phyloP scores from a whole-genome alignment of 2,329 filamentous ascomycete species.

The Verticillium alfalfae region DNA sequence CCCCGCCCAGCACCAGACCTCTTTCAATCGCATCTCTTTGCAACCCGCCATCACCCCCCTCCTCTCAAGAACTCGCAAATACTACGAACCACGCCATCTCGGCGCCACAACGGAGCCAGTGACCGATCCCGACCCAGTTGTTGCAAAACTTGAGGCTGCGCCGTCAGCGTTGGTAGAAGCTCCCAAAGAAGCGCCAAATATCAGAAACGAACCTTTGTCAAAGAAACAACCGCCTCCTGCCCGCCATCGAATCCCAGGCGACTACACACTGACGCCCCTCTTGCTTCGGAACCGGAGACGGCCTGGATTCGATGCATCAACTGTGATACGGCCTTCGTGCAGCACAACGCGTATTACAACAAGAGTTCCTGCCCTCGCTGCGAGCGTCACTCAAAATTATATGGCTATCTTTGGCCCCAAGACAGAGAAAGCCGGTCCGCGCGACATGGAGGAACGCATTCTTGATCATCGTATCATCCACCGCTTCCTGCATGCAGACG shows the following conservation, averaged over 20 bases:
- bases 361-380: conserved; percentile 83
- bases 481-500: conserved; percentile 69
- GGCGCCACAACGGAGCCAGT: background rate
- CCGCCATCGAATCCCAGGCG: conserved; percentile 55
- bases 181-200: conserved; percentile 25
- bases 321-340: conserved; percentile 78
- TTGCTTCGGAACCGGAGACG: conserved; percentile 70
- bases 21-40: conserved; percentile 26
- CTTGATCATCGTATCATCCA: conserved; percentile 85
- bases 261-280: conserved; percentile 76
- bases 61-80: conserved; percentile 1
- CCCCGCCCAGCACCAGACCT: conserved; percentile 1
- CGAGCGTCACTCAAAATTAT: conserved; percentile 91
- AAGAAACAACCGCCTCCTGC: conserved; percentile 25
- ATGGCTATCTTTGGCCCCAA: conserved; percentile 97
- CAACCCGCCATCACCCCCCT: conserved; percentile 16
- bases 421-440: conserved; percentile 71
- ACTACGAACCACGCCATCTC: background rate
- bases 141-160: conserved; percentile 2
- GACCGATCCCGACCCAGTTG: background rate
- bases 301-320: conserved; percentile 88
- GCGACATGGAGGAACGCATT: conserved; percentile 66
- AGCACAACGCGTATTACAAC: conserved; percentile 82
- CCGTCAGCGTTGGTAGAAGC: conserved; percentile 1
- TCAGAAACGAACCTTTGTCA: conserved; percentile 23